Conservation (phyloP, 1,284 basidiomycete genomes). For the Boletus mariae region DNA sequence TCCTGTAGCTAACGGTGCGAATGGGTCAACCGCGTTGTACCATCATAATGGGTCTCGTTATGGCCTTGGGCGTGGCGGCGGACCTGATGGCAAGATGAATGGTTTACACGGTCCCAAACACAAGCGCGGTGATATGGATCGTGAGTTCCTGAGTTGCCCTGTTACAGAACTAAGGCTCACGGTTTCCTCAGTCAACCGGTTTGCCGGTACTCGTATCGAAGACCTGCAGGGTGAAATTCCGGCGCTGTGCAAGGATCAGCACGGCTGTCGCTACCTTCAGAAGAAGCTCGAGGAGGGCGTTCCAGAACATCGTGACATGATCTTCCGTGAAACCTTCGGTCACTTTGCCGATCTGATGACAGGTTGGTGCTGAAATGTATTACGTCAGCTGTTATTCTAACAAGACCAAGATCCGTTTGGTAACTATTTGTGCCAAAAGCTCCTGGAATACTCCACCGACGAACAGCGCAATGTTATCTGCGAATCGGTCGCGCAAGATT, state of each 20-base stretch:
- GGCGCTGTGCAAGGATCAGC: constrained; percentile 95
- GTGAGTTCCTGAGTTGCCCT: constrained; percentile 57
- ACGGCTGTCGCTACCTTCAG: constrained; percentile 97
- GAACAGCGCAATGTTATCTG: constrained; percentile 97
- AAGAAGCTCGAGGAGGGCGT: constrained; percentile 98
- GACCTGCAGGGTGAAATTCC: constrained; percentile 95
- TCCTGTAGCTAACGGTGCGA: constrained; percentile 45
- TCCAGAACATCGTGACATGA: constrained; percentile 96
- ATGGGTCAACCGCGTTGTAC: constrained; percentile 78
- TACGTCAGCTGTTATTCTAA: constrained; percentile 7
- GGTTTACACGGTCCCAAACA: constrained; percentile 89
- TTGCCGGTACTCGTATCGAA: constrained; percentile 91
- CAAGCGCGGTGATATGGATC: constrained; percentile 90
- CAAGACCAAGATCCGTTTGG: constrained; percentile 86
- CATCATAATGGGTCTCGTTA: constrained; percentile 76
- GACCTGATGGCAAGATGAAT: constrained; percentile 74
- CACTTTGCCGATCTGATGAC: constrained; percentile 99
- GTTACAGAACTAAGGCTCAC: not conserved
- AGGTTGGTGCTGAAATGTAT: constrained; percentile 42
- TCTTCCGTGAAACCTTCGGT: constrained; percentile 96
- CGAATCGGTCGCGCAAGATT: constrained; percentile 94
- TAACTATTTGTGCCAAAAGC: constrained; percentile 98
- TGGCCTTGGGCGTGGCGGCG: constrained; percentile 55
- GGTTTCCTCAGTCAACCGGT: constrained; percentile 74
- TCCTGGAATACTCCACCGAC: constrained; percentile 96